A percentile compares a stretch with the other conserved stretches of the same genome.
phyloP scores from a whole-genome alignment of 768 basidiomycete species.

The Hericium coralloides region DNA sequence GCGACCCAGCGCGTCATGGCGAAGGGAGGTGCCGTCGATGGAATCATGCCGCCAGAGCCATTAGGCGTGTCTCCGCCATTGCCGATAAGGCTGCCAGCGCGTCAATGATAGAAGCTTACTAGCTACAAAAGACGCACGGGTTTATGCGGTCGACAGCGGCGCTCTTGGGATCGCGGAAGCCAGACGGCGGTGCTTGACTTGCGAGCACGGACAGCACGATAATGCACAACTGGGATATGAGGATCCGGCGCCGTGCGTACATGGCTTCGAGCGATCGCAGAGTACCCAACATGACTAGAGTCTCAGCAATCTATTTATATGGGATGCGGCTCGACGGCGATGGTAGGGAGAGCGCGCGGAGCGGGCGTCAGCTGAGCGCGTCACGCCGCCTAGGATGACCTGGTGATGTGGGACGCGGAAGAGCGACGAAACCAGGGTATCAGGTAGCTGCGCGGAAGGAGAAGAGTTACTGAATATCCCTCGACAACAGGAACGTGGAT shows the following conservation, averaged over 20 bases:
- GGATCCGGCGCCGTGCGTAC: neutral
- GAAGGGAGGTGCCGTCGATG: conserved; percentile 69
- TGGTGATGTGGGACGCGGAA: too few relatives aligned
- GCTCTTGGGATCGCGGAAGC: conserved; percentile 23
- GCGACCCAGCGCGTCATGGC: conserved; percentile 85
- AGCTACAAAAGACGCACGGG: conserved; percentile 25
- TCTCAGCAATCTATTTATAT: neutral
- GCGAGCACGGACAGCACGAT: conserved; percentile 2
- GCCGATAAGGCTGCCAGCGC: conserved; percentile 44
- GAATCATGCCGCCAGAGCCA: conserved; percentile 71
- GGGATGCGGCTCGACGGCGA: too few relatives aligned
- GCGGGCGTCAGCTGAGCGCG: neutral
- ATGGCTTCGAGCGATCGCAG: neutral
- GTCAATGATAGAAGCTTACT: neutral
- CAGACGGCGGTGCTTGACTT: conserved; percentile 2
- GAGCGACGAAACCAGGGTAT: too few relatives aligned
- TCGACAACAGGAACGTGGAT: too few relatives aligned
- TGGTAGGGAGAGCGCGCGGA: neutral
- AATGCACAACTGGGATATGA: conserved; percentile 1
- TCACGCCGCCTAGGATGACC: neutral
- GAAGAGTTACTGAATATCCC: too few relatives aligned
- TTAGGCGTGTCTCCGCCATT: conserved; percentile 67
- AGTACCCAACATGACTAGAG: neutral
- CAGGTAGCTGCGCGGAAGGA: too few relatives aligned
- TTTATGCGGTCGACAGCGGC: conserved; percentile 37